A percentile compares a stretch with the other conserved stretches of the same genome.
These are phyloP conservation scores for Talaromyces islandicus DNA, from an alignment of 2,329 filamentous ascomycete genomes.

Conservation along the genomic window DNA sequence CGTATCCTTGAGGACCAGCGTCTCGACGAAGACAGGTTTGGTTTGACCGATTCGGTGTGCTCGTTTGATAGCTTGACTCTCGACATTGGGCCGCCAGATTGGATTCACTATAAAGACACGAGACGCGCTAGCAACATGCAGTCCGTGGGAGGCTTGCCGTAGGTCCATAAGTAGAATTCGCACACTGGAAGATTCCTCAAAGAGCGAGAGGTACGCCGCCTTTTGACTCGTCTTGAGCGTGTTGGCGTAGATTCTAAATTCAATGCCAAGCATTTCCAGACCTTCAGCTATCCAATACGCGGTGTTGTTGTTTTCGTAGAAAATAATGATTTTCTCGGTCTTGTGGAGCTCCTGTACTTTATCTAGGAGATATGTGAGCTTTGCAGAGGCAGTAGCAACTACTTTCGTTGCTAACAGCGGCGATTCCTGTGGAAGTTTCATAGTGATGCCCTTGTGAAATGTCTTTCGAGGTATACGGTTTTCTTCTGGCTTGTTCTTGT, in stretches of 20 bases:
- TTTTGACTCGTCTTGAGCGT: conserved; percentile 56
- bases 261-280: conserved; percentile 64
- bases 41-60: conserved; percentile 81
- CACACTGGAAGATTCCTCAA: conserved; percentile 64
- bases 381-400: conserved; percentile 76
- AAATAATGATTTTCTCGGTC: conserved; percentile 81
- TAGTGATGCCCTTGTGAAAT: conserved; percentile 22
- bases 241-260: conserved; percentile 53
- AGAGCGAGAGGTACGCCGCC: conserved; percentile 70
- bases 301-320: conserved; percentile 83
- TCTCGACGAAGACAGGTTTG: conserved; percentile 75
- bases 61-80: conserved; percentile 87
- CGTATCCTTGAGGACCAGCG: conserved; percentile 70
- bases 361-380: conserved; percentile 79
- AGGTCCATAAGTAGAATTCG: conserved; percentile 86
- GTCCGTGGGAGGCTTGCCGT: conserved; percentile 78
- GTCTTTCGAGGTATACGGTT: conserved; percentile 24
- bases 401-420: conserved; percentile 57
- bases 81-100: conserved; percentile 74
- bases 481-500: conserved; percentile 19
- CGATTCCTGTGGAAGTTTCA: conserved; percentile 33
- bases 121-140: conserved; percentile 78
- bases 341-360: conserved; percentile 61
- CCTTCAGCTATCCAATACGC: conserved; percentile 81
- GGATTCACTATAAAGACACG: conserved; percentile 86